Base-by-base conservation (phyloP, 352 stramenopile species). In the Pythium periplocum region DNA sequence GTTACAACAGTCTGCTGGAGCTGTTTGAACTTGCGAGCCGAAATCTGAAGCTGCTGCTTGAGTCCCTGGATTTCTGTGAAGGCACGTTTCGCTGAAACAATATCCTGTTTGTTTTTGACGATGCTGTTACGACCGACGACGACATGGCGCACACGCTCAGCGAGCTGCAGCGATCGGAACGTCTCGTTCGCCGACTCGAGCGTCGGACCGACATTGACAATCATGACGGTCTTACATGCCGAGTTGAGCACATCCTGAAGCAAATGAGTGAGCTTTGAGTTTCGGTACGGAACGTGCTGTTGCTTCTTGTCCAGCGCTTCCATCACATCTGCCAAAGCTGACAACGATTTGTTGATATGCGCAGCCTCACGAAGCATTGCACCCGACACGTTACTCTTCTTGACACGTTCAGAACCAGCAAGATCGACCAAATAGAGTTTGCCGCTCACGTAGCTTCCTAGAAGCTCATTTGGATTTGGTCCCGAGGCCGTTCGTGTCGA, bases 251-350 rank as follows among this genome's bases (percentile, higher is more conserved):
- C 91, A 78, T 98, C 94, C 68, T 98, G 86, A 5, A 99, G 68
- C 38, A 99, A 64, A 57, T 96, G 95, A n/a, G 97, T 99, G 6
- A 99, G 83, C 75, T 99, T 99, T 4, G 88, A 98, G 69, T 99
- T 98, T 65, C 96, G 79, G 60, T 98, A 99, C 40, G 96, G 96
- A 36, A 99, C 86, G 64, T 98, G 94, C 32, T 70, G 60, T 41
- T 86, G 70, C 69, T 97, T 97, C 57, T 89, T 90, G 60, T 95
- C 87, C 33, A 98, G 64, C 1, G 89, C 89, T 48, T 95, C 83
- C 80, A 97, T 96, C 12, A 96, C 86, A 71, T 98, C 94, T 4
- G 86, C 93, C 0, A 99, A 78, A 6, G 87, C 90, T 35, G 80
- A 94, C 0, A 99, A 74, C 44, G 84, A 94, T 48, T 90, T 92